Evolutionary conservation across 23 red algal genomes (phyloP), one percentile per base, ranked within the genome.

Genomic region (Chondrus crispus): DNA sequence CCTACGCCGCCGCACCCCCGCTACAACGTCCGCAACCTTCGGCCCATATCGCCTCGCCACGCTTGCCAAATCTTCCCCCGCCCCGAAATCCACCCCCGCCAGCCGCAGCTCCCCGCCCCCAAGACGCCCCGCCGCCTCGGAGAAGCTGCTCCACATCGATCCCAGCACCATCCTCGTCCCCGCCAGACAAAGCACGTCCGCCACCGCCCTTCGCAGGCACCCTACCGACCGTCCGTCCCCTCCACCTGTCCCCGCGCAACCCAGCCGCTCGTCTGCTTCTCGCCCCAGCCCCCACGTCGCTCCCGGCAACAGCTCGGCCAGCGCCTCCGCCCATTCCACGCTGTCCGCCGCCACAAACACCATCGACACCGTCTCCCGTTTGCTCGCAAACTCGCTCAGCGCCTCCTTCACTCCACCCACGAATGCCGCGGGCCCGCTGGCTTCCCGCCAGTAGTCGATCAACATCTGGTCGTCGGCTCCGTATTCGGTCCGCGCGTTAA

Each of bases 141-240:
- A 87, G 47, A 94, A 94, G 47, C 70, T 81, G 71, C 91, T 94
- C 91, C 91, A 94, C 63, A 69, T 69, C n/a, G 64, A 78, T 41
- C 91, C 91, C 44, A 85, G 64, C 47, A 88, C 43, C 47, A 74
- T n/a, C 37, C 57, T 41, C 43, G 46, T 87, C 9, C 57, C 46
- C 29, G 46, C 83, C 11, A 94, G 68, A 22, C 46, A 47, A 35
- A 74, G 64, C 54, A 94, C 28, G 40, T 94, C 91, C 6, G 70
- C 91, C 2, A 86, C 11, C 20, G 91, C 91, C 37, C 10, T 29
- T 8, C 47, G 69, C n/a, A 88, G n/a, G 48, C 84, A 88, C 22
- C 81, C 51, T 11, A 42, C 55, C 7, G 24, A 41, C 35, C 90
- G 62, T n/a, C n/a, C n/a, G n/a, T n/a, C n/a, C n/a, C n/a, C n/a